Evolutionary conservation across 202 grass and related monocot species (phyloP).

Genomic region (Alloteropsis angusta): DNA sequence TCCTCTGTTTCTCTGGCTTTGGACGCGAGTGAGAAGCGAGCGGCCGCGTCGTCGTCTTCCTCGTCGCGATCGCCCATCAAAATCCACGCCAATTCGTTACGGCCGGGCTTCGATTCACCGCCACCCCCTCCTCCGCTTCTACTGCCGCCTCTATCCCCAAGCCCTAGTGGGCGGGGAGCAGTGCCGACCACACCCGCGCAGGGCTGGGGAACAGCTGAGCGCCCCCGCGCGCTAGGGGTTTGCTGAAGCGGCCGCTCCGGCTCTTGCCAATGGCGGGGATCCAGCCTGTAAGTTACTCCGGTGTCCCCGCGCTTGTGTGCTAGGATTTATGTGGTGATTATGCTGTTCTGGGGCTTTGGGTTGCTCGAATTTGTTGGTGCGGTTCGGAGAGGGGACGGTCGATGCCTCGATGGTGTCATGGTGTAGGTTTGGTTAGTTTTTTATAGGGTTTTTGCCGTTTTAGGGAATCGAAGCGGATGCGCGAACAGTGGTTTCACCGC

Average conservation of each 20-base stretch:
- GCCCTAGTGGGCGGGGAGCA: background rate
- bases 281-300: slow-evolving; percentile 23
- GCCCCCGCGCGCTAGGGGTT: background rate
- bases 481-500: background rate
- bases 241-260: background rate
- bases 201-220: background rate
- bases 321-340: background rate
- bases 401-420: background rate
- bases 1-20: background rate
- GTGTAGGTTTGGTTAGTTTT: background rate
- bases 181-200: background rate
- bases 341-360: background rate
- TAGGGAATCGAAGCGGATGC: background rate
- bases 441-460: background rate
- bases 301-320: background rate
- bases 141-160: background rate
- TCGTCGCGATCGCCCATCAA: slow-evolving; percentile 9
- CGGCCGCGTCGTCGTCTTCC: slow-evolving; percentile 21
- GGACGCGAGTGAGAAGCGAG: background rate
- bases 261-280: slow-evolving; percentile 15
- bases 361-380: background rate
- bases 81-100: background rate
- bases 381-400: background rate
- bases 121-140: background rate
- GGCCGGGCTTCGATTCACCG: background rate